These are phyloP conservation scores for Geotrichum reessii DNA, from an alignment of 1,139 yeast species.

Conservation along the genomic window DNA sequence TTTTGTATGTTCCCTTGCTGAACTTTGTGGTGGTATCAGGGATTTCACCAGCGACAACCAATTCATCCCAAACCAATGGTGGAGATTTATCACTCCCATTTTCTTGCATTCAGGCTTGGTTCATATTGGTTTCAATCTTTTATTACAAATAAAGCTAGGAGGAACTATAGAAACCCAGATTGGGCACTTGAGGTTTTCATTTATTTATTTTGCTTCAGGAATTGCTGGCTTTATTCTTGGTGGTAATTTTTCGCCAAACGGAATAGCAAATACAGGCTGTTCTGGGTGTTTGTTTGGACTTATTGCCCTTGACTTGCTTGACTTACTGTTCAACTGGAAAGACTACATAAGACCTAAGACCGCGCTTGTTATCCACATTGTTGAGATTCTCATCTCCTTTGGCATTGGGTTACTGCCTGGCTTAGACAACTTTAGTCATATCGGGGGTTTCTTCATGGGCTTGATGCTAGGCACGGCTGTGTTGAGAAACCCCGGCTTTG, in stretches of 20 bases:
- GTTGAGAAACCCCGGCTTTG: constrained; percentile 49
- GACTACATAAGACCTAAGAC: constrained; percentile 39
- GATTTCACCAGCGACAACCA: constrained; percentile 39
- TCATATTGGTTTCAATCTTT: constrained; percentile 60
- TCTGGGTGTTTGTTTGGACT: constrained; percentile 69
- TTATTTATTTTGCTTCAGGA: constrained; percentile 59
- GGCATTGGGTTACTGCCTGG: constrained; percentile 70
- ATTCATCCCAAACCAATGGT: constrained; percentile 51
- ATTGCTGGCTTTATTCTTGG: constrained; percentile 66
- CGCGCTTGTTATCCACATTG: constrained; percentile 46
- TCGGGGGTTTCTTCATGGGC: constrained; percentile 72
- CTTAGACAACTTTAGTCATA: constrained; percentile 67
- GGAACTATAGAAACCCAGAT: constrained; percentile 54
- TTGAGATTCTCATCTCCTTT: constrained; percentile 55
- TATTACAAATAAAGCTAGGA: constrained; percentile 60
- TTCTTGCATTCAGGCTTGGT: constrained; percentile 71
- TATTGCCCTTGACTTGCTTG: constrained; percentile 57
- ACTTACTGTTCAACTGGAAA: constrained; percentile 53
- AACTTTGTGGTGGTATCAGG: constrained; percentile 52
- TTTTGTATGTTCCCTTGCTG: constrained; percentile 51
- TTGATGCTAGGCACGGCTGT: constrained; percentile 47
- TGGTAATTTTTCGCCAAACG: constrained; percentile 65
- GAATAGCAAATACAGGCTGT: constrained; percentile 68
- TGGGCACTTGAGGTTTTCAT: constrained; percentile 51
- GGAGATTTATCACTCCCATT: constrained; percentile 62